Evolutionary conservation across 2,329 filamentous ascomycete genomes (phyloP).

Genomic region (Nemania diffusa): DNA sequence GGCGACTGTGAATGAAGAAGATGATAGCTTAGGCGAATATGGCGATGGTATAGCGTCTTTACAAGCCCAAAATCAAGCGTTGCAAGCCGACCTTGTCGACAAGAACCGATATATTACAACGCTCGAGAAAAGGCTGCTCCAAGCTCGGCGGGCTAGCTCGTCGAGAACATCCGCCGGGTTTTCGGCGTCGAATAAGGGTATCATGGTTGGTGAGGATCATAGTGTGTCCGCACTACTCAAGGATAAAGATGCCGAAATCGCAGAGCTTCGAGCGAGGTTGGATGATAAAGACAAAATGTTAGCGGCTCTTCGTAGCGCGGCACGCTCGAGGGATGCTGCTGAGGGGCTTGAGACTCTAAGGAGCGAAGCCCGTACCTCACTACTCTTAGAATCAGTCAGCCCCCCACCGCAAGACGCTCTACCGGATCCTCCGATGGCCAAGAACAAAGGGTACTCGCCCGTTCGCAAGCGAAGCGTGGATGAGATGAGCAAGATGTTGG

Average conservation of each 20-base stretch:
- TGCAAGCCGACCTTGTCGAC: slow-evolving; percentile 94
- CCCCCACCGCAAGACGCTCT: slow-evolving; percentile 48
- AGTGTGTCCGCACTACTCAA: slow-evolving; percentile 77
- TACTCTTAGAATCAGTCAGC: slow-evolving; percentile 49
- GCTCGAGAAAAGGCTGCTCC: slow-evolving; percentile 88
- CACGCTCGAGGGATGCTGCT: slow-evolving; percentile 85
- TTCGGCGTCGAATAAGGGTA: slow-evolving; percentile 67
- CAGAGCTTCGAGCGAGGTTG: slow-evolving; percentile 85
- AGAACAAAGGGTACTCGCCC: slow-evolving; percentile 47
- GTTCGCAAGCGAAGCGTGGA: slow-evolving; percentile 76
- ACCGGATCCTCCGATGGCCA: slow-evolving; percentile 45
- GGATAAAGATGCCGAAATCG: slow-evolving; percentile 93
- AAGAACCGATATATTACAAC: slow-evolving; percentile 97
- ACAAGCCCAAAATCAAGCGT: slow-evolving; percentile 85
- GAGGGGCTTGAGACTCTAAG: slow-evolving; percentile 60
- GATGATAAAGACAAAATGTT: slow-evolving; percentile 98
- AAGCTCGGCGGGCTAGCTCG: slow-evolving; percentile 89
- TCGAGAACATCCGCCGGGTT: slow-evolving; percentile 84
- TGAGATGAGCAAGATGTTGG: slow-evolving; percentile 91
- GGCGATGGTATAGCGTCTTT: slow-evolving; percentile 87
- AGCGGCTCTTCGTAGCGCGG: slow-evolving; percentile 82
- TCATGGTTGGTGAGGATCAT: slow-evolving; percentile 81
- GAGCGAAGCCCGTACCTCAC: slow-evolving; percentile 47
- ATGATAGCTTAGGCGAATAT: slow-evolving; percentile 81
- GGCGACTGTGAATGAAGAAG: slow-evolving; percentile 63